phyloP scores from a whole-genome alignment of 140 eudicot genomes.

The Senecio squalidus region DNA sequence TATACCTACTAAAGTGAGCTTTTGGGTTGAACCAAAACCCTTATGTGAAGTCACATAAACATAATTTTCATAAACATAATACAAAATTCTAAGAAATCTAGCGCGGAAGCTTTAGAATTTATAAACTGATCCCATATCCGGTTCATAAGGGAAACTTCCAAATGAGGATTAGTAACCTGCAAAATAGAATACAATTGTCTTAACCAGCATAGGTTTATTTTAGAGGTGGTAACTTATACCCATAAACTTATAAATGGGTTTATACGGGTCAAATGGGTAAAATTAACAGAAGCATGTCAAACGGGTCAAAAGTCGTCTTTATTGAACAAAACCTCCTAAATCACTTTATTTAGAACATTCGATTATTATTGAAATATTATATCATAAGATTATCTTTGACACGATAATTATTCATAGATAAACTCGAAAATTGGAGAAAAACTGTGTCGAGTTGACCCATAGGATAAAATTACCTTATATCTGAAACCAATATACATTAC shows the following conservation, averaged over 20 bases:
- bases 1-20: background rate
- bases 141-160: slow-evolving; percentile 1
- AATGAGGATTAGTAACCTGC: slow-evolving; percentile 4
- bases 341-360: background rate
- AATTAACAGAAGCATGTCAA: background rate
- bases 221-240: background rate
- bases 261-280: background rate
- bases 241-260: background rate
- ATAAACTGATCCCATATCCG: background rate
- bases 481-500: no score
- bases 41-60: background rate
- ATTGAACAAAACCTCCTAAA: background rate
- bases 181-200: background rate
- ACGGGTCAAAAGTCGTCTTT: background rate
- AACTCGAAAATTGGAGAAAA: no score
- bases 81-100: background rate
- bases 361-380: no score
- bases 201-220: no score
- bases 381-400: no score
- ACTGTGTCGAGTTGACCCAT: no score
- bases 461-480: no score
- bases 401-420: no score
- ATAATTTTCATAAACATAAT: background rate
- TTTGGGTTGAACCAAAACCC: background rate
- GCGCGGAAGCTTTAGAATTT: background rate